Conservation (phyloP, 768 basidiomycete genomes). For the Tulasnella sp. region DNA sequence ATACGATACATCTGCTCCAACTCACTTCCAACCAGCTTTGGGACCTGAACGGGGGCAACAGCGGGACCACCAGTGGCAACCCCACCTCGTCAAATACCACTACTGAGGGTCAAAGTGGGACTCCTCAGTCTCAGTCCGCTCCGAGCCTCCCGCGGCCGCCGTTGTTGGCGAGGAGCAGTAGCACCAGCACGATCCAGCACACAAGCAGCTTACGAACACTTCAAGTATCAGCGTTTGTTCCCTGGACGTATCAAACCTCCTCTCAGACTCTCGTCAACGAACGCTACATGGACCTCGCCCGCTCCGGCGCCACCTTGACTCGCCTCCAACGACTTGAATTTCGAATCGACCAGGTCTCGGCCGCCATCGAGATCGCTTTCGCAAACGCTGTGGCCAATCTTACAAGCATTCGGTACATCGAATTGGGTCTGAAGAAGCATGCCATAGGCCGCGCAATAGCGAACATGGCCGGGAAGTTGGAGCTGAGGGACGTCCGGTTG, state of each 20-base stretch:
- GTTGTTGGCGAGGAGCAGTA: not conserved
- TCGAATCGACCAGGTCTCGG: constrained; percentile 4
- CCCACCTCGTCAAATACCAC: not conserved
- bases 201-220: not conserved
- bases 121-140: not conserved
- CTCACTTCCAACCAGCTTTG: constrained; percentile 1
- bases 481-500: not conserved
- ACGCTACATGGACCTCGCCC: constrained; percentile 6
- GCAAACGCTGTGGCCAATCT: constrained; percentile 1
- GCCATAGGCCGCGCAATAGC: constrained; percentile 14
- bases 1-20: constrained; percentile 13
- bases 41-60: not conserved
- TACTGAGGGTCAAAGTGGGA: not conserved
- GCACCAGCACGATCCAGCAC: not conserved
- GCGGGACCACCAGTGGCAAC: not conserved
- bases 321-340: constrained; percentile 17
- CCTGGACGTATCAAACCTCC: constrained; percentile 22
- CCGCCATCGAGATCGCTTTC: constrained; percentile 15
- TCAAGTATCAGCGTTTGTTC: constrained; percentile 17
- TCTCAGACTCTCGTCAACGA: constrained; percentile 14
- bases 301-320: not conserved
- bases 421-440: constrained; percentile 16
- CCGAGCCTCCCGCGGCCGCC: not conserved
- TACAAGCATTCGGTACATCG: constrained; percentile 13
- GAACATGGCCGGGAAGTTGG: not conserved